Base-by-base conservation (phyloP, 225 moss, liverwort and hornwort genomes). In the Takakia lepidozioides region DNA sequence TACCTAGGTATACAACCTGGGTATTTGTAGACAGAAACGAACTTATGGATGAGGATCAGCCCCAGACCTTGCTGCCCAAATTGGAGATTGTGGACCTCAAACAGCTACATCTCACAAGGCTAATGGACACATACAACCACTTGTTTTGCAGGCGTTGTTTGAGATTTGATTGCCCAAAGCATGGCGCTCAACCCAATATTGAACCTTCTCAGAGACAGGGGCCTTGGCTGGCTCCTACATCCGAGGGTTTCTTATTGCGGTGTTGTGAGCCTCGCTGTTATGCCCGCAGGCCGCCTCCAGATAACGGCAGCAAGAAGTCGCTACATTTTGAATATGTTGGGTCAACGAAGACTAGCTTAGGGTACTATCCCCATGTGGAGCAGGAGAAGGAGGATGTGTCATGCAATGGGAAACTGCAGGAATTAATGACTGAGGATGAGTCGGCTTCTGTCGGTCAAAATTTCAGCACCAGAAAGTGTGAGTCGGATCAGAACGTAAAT, bases 61-160 rank as follows among this genome's bases (percentile, higher is more conserved):
- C 34, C 7, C 16, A 25, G 30, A 29, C 13, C 17, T 2, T 26
- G 3, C n/a, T 24, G 11, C 48, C 48, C 48, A 27, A 2, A 8
- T 48, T 24, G 48, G 27, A 27, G 14, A 16, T 8, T n/a, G 27
- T 27, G 43, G 32, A 13, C 2, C 18, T 8, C 15, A 16, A 37
- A 24, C 15, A 32, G 34, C 8, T 20, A 32, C 38, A 40, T 36
- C 38, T 59, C 24, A 27, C 7, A 18, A 10, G 26, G 26, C 8
- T 27, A 27, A 59, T 67, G 40, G 55, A 58, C 38, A 45, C 70
- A 3, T 76, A 58, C 20, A 59, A 76, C 49, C 44, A 38, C 25
- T 39, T 76, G 19, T 76, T 76, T 42, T 76, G 76, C 43, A 46
- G 70, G 29, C 39, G 52, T 9, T 76, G 76, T 34, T 47, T 66